These are phyloP conservation scores for Calophaca sinica DNA, from an alignment of 306 rosid species.

Conservation along the genomic window DNA sequence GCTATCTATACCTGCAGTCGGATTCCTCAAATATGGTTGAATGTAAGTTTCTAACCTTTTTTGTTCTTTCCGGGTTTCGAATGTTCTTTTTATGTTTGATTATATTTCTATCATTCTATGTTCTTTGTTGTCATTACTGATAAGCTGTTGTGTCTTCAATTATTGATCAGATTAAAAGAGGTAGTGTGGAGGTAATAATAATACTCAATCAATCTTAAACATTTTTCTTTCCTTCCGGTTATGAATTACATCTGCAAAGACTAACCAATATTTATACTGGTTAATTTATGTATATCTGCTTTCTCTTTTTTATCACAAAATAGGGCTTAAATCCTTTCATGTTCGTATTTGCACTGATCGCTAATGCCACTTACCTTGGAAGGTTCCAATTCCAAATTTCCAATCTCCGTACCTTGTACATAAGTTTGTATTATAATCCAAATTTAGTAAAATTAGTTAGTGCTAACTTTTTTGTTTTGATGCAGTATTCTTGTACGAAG, in stretches of 20 bases:
- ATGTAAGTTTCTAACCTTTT: conserved; percentile 51
- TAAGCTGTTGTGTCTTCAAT: conserved; percentile 1
- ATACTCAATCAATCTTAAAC: background rate
- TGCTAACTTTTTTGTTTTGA: conserved; percentile 2
- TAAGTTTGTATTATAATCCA: background rate
- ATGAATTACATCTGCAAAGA: background rate
- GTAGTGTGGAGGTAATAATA: conserved; percentile 79
- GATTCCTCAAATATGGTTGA: conserved; percentile 89
- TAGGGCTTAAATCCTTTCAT: conserved; percentile 92
- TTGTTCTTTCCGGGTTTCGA: background rate
- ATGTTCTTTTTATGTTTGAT: background rate
- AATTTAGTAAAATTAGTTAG: background rate
- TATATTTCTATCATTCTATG: background rate
- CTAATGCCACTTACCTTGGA: conserved; percentile 76
- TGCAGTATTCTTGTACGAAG: conserved; percentile 81
- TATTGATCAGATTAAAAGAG: conserved; percentile 78
- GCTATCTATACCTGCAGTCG: conserved; percentile 89
- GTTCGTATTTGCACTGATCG: conserved; percentile 85
- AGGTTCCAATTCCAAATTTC: conserved; percentile 53
- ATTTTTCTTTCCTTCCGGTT: background rate
- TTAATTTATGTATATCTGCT: background rate
- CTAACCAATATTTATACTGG: background rate
- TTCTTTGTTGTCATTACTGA: conserved; percentile 1
- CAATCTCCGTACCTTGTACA: background rate
- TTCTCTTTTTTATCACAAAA: background rate